Conservation (phyloP, 352 stramenopile genomes). For the Pythium sp. region DNA sequence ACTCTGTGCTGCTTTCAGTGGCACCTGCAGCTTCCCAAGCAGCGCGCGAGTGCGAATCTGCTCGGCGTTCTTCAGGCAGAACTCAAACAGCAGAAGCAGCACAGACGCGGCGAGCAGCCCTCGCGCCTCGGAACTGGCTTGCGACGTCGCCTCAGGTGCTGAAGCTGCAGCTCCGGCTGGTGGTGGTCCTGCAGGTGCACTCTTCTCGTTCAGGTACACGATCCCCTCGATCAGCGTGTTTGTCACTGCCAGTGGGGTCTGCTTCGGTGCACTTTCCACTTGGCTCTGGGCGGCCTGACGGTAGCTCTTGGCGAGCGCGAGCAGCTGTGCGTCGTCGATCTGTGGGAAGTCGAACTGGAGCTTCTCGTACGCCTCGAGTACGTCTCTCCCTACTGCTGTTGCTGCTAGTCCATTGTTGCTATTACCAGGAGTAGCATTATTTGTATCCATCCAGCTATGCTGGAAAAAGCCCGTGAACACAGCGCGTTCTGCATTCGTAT, state of each 20-base stretch:
- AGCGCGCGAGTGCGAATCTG: slow-evolving; percentile 22
- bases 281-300: slow-evolving; percentile 23
- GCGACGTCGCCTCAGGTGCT: background rate
- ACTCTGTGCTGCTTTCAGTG: background rate
- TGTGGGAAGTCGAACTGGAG: slow-evolving; percentile 64
- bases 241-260: slow-evolving; percentile 29
- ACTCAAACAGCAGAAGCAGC: slow-evolving; percentile 37
- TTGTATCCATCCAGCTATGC: background rate
- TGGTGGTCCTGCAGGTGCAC: slow-evolving; percentile 7
- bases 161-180: too few species aligned
- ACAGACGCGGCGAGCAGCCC: slow-evolving; percentile 40
- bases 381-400: background rate
- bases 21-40: slow-evolving; percentile 18
- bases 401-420: background rate
- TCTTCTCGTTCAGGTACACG: slow-evolving; percentile 39
- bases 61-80: slow-evolving; percentile 24
- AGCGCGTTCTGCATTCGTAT: background rate
- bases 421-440: too few species aligned
- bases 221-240: slow-evolving; percentile 40
- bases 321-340: slow-evolving; percentile 30
- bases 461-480: slow-evolving; percentile 12
- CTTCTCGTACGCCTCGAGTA: slow-evolving; percentile 34
- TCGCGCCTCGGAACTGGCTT: slow-evolving; percentile 27
- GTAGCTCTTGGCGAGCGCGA: slow-evolving; percentile 44
- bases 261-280: background rate